These are phyloP conservation scores for Phytophthora europaea DNA, from an alignment of 352 stramenopile species.

Conservation along the genomic window DNA sequence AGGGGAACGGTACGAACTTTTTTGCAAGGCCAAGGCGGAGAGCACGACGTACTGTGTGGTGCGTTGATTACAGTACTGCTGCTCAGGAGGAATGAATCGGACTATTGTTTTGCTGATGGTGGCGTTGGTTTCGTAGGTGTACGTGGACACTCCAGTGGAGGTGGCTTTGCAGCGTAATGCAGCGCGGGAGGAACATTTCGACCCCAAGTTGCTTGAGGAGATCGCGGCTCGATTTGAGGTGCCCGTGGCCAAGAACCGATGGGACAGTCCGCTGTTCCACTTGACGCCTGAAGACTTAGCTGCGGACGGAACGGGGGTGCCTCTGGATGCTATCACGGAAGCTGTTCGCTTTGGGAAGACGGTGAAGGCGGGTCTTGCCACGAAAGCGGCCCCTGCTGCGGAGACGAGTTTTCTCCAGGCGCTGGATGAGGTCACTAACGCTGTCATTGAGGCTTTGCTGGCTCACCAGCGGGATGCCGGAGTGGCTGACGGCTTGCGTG, in stretches of 20 bases:
- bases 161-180: slow-evolving; percentile 71
- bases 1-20: slow-evolving; percentile 95
- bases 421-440: slow-evolving; percentile 65
- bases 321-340: slow-evolving; percentile 63
- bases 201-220: slow-evolving; percentile 79
- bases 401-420: slow-evolving; percentile 83
- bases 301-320: slow-evolving; percentile 43
- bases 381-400: slow-evolving; percentile 58
- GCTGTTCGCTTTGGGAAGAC: slow-evolving; percentile 71
- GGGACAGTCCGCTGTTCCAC: slow-evolving; percentile 92
- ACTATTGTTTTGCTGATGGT: neutral
- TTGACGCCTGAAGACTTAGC: slow-evolving; percentile 61
- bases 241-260: slow-evolving; percentile 94
- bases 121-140: slow-evolving; percentile 44
- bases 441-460: slow-evolving; percentile 71
- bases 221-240: slow-evolving; percentile 92
- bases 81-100: too few species aligned
- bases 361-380: slow-evolving; percentile 77
- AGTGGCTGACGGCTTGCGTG: slow-evolving; percentile 58
- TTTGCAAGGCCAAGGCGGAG: slow-evolving; percentile 94
- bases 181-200: slow-evolving; percentile 43
- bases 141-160: slow-evolving; percentile 75
- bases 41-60: slow-evolving; percentile 93
- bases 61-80: neutral
- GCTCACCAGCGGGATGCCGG: slow-evolving; percentile 70